These are phyloP conservation scores for Pleurotus tuber-regium DNA, from an alignment of 768 basidiomycete species.

Conservation along the genomic window DNA sequence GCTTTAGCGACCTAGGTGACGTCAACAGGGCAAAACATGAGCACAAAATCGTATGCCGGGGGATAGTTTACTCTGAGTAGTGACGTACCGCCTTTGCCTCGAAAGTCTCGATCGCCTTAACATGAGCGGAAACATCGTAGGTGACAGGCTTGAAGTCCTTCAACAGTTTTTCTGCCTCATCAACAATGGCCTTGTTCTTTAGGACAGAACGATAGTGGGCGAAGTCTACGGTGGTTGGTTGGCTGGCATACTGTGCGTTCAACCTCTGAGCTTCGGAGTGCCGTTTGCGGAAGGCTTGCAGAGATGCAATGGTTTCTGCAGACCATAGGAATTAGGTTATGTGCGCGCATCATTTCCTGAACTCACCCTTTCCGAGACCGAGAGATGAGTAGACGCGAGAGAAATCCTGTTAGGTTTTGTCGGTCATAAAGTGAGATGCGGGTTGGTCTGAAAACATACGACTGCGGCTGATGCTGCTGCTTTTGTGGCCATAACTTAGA, in stretches of 20 bases:
- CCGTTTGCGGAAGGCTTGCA: constrained; percentile 96
- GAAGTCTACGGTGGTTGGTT: constrained; percentile 86
- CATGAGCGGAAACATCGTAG: constrained; percentile 84
- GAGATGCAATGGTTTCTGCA: constrained; percentile 83
- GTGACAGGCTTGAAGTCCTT: constrained; percentile 91
- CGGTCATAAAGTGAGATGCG: background rate
- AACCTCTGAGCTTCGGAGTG: constrained; percentile 85
- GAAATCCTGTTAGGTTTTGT: constrained; percentile 59
- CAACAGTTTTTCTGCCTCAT: constrained; percentile 88
- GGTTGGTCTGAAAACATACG: constrained; percentile 4
- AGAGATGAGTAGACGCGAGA: constrained; percentile 79
- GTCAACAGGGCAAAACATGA: no score
- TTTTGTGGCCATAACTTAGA: constrained; percentile 14
- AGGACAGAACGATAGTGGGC: constrained; percentile 87
- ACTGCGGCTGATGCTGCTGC: constrained; percentile 15
- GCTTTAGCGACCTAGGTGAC: constrained; percentile 82
- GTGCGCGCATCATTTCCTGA: background rate
- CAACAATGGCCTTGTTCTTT: constrained; percentile 90
- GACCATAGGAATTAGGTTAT: constrained; percentile 3
- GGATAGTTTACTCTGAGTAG: no score
- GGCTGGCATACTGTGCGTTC: constrained; percentile 55
- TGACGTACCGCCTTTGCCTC: constrained; percentile 89
- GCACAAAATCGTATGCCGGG: no score
- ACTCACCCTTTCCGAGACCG: constrained; percentile 83
- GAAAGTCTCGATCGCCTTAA: constrained; percentile 96